A percentile compares a stretch with the other conserved stretches of the same genome.
These are phyloP conservation scores for Ogataea pilisensis DNA, from an alignment of 805 yeast genomes.

Conservation along the genomic window DNA sequence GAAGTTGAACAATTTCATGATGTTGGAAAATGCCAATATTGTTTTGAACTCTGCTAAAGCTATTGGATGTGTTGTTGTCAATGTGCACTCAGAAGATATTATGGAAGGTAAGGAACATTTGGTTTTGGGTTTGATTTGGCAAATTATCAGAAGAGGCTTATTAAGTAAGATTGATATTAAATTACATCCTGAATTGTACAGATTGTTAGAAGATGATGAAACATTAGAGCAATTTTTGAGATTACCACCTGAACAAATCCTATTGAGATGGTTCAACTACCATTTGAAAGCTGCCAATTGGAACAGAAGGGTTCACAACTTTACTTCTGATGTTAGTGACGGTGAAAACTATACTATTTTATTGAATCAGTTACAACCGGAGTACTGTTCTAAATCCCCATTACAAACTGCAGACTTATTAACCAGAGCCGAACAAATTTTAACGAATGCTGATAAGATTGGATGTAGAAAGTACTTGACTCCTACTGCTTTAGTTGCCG, in stretches of 20 bases:
- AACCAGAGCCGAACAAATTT: slow-evolving; percentile 81
- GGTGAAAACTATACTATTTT: slow-evolving; percentile 94
- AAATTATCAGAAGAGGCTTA: slow-evolving; percentile 93
- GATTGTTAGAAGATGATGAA: slow-evolving; percentile 93
- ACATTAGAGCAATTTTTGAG: slow-evolving; percentile 95
- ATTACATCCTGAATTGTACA: slow-evolving; percentile 92
- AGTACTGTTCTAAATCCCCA: slow-evolving; percentile 76
- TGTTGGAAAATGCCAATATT: slow-evolving; percentile 95
- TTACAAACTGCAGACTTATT: slow-evolving; percentile 71
- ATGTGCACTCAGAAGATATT: slow-evolving; percentile 94
- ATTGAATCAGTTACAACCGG: slow-evolving; percentile 84
- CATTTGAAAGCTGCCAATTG: slow-evolving; percentile 92
- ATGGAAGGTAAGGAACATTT: slow-evolving; percentile 91
- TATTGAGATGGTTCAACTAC: slow-evolving; percentile 95
- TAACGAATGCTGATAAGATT: slow-evolving; percentile 82
- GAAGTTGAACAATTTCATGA: slow-evolving; percentile 85
- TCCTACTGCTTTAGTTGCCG: slow-evolving; percentile 87
- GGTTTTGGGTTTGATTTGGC: slow-evolving; percentile 92
- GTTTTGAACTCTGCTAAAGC: slow-evolving; percentile 98
- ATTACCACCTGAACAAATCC: slow-evolving; percentile 95
- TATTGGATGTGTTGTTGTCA: slow-evolving; percentile 96
- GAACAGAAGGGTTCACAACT: slow-evolving; percentile 80
- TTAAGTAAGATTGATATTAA: slow-evolving; percentile 94
- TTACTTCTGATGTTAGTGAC: slow-evolving; percentile 83
- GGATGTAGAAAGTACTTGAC: slow-evolving; percentile 94